Conservation (phyloP, 1,284 basidiomycete species). For the Laetiporus sulphureus region DNA sequence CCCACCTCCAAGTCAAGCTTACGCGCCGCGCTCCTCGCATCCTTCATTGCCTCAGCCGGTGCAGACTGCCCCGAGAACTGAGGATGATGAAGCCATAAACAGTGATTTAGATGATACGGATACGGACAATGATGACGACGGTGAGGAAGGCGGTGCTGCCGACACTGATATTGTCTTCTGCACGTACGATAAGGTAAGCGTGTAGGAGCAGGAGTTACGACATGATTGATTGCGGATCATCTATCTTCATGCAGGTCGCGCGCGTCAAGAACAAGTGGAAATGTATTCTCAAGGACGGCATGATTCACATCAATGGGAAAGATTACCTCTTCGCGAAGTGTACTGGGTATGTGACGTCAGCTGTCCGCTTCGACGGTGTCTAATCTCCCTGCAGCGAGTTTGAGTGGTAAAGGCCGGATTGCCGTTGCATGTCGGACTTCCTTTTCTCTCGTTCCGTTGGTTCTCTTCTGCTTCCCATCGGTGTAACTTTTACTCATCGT, state of each 20-base stretch:
- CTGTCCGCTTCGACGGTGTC: not conserved
- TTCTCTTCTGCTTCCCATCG: not conserved
- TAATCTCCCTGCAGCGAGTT: slow-evolving; percentile 15
- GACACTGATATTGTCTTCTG: slow-evolving; percentile 95
- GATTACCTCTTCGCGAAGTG: slow-evolving; percentile 98
- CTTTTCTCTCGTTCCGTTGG: not conserved
- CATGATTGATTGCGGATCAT: not conserved
- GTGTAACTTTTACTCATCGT: too few relatives aligned
- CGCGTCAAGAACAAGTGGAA: slow-evolving; percentile 99
- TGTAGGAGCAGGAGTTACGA: slow-evolving; percentile 2
- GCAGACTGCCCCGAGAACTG: slow-evolving; percentile 29
- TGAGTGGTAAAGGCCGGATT: slow-evolving; percentile 16
- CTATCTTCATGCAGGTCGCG: slow-evolving; percentile 59
- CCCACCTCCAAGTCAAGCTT: slow-evolving; percentile 48
- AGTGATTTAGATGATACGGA: slow-evolving; percentile 96
- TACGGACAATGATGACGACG: slow-evolving; percentile 70
- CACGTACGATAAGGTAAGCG: slow-evolving; percentile 91
- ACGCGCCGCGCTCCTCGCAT: slow-evolving; percentile 47
- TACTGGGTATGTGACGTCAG: slow-evolving; percentile 54
- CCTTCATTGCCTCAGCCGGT: slow-evolving; percentile 30
- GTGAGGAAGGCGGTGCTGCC: slow-evolving; percentile 62
- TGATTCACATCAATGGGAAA: slow-evolving; percentile 94
- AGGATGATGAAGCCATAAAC: slow-evolving; percentile 83
- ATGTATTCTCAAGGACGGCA: slow-evolving; percentile 97
- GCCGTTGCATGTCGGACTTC: not conserved